These are phyloP conservation scores for Colletotrichum theobromicola DNA, from an alignment of 2,329 filamentous ascomycete species.

Conservation along the genomic window DNA sequence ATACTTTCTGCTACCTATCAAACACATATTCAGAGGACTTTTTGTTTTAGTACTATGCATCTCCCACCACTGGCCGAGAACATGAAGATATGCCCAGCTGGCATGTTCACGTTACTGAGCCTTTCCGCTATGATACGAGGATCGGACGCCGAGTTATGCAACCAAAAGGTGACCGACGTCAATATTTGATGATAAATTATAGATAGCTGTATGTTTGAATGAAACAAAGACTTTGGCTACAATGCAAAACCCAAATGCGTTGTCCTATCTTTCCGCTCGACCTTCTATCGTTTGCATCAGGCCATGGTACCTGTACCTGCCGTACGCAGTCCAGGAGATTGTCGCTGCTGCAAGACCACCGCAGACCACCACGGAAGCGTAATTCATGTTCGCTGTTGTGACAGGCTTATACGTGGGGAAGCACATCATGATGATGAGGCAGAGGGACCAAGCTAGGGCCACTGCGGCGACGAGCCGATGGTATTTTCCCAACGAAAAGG, in stretches of 20 bases:
- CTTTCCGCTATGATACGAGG: neutral
- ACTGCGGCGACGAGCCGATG: neutral
- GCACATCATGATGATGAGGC: neutral
- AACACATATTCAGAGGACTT: too few relatives aligned
- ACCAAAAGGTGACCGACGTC: neutral
- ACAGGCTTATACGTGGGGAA: neutral
- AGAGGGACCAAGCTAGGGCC: neutral
- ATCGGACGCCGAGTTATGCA: neutral
- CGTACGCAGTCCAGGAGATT: neutral
- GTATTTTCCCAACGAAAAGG: neutral
- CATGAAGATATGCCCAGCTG: neutral
- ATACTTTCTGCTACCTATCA: neutral
- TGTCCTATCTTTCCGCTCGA: neutral
- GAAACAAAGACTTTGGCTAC: neutral
- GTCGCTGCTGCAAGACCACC: neutral
- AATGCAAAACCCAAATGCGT: neutral
- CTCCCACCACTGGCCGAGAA: neutral
- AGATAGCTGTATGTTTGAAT: neutral
- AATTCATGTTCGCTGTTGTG: neutral
- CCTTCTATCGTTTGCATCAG: neutral
- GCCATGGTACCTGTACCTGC: neutral
- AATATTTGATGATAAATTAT: neutral
- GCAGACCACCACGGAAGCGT: neutral
- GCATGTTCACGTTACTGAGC: neutral
- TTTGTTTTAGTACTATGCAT: fast-evolving